Evolutionary conservation across 495 filamentous ascomycete species (phyloP).

Genomic region (Hamigera avellanea): DNA sequence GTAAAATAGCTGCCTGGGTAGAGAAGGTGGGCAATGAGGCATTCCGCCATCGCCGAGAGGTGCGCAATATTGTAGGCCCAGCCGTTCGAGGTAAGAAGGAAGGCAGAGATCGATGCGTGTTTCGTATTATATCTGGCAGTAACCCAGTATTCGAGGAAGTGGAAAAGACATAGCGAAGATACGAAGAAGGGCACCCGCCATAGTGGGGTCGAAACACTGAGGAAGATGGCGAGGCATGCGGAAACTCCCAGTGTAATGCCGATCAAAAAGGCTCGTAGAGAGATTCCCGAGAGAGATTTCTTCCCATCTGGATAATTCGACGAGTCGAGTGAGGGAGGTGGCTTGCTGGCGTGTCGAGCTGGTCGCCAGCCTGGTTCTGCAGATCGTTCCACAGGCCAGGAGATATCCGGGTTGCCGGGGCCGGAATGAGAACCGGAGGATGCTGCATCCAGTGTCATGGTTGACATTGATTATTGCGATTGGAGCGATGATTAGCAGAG

Average conservation of each 20-base stretch:
- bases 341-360: conserved; percentile 1
- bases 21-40: conserved; percentile 43
- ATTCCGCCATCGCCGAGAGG: conserved; percentile 58
- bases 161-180: conserved; percentile 64
- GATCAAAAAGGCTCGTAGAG: conserved; percentile 55
- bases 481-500: background rate
- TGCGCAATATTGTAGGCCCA: conserved; percentile 78
- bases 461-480: conserved; percentile 4
- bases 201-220: conserved; percentile 33
- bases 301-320: conserved; percentile 40
- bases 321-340: conserved; percentile 12
- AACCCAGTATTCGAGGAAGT: conserved; percentile 90
- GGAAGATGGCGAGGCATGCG: conserved; percentile 28
- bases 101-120: conserved; percentile 58
- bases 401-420: conserved; percentile 4
- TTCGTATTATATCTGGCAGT: conserved; percentile 75
- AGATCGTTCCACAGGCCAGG: conserved; percentile 3
- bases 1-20: conserved; percentile 36
- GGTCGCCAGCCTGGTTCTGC: conserved; percentile 1
- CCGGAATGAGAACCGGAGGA: conserved; percentile 8
- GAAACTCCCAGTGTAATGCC: conserved; percentile 39
- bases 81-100: conserved; percentile 80
- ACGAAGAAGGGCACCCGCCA: conserved; percentile 84
- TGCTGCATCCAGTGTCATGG: conserved; percentile 1
- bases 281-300: conserved; percentile 70